Percentiles rank a stretch among this genome's conserved stretches.
Evolutionary conservation across 495 filamentous ascomycete genomes (phyloP).

Genomic region (Symbiotaphrina buchneri): DNA sequence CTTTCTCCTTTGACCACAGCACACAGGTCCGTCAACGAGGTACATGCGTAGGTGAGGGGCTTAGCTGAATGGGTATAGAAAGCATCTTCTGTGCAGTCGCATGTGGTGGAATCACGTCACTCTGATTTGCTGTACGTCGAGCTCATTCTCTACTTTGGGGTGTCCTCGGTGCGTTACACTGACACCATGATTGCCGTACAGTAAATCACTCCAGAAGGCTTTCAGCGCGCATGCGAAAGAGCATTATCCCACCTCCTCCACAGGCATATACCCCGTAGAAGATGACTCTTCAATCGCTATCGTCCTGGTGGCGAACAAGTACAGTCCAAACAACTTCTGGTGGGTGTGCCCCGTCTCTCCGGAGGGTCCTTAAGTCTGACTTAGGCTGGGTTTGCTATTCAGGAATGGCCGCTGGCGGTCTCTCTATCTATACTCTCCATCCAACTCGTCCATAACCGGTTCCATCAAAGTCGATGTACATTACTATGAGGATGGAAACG

Average conservation of each 20-base stretch:
- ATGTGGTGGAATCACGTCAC: conserved; percentile 59
- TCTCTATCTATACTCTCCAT: conserved; percentile 54
- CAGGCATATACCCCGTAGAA: conserved; percentile 60
- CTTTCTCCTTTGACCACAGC: conserved; percentile 69
- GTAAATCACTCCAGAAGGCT: conserved; percentile 62
- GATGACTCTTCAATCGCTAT: conserved; percentile 56
- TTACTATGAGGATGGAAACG: conserved; percentile 99
- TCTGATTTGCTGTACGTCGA: conserved; percentile 49
- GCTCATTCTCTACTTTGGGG: not conserved
- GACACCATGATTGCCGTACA: conserved; percentile 10
- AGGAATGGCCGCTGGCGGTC: conserved; percentile 96
- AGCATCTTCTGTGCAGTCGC: conserved; percentile 60
- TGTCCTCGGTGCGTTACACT: conserved; percentile 5
- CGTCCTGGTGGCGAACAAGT: conserved; percentile 80
- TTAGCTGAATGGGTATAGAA: conserved; percentile 23
- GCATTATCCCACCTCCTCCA: conserved; percentile 67
- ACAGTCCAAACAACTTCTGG: conserved; percentile 96
- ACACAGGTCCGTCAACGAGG: conserved; percentile 32
- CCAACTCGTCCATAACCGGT: conserved; percentile 34
- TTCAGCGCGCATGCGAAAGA: conserved; percentile 59
- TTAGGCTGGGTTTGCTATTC: not conserved
- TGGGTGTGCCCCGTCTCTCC: conserved; percentile 12
- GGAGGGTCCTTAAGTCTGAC: not conserved
- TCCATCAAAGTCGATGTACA: conserved; percentile 74
- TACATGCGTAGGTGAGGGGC: not conserved